Evolutionary conservation across 805 yeast genomes (phyloP), one percentile per base, ranked within the genome.

Genomic region (Phaffomyces thermotolerans): DNA sequence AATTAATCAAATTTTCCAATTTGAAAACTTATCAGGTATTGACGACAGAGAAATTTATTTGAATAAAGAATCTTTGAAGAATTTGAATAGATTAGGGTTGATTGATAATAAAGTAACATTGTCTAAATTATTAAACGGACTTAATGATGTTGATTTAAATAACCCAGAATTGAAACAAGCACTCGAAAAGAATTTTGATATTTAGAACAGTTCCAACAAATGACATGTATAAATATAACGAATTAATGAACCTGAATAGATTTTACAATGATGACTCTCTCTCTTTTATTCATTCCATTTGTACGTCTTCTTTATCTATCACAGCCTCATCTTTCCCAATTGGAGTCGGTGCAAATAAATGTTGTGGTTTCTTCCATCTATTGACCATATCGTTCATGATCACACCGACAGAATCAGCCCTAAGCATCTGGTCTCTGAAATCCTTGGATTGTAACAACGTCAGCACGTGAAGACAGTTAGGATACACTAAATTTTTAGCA

Each of bases 381-480:
- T 74, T 71, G 8, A 81, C 87, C 91, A 84, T 83, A 56, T 83
- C 90, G 51, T 81, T 80, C 80, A 79, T 81, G 48, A 78, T 52
- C 36, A 74, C 67, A 49, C 76, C 70, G 65, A 81, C 70, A 52
- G 75, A 65, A 56, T 81, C 79, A 33, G 79, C 68, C 57, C 76
- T 71, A 47, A 76, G 66, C 3, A 81, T 78, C 48, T 73, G 76
- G 43, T 67, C 67, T 43, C 87, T 65, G 51, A 79, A 79, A 36
- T 69, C 71, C 40, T 69, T 72, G 30, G 65, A 68, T 52, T 75
- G 76, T 12, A 80, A 42, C 37, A 56, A 40, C 8, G 52, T 78
- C 47, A 91, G 68, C 29, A 91, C 75, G 57, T 87, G 93, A 14
- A 91, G 70, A 59, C 96, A 84, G 60, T 91, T 86, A 3, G 99